These are phyloP conservation scores for Chlamydomonas applanata DNA, from an alignment of 139 green algal genomes.

Conservation along the genomic window DNA sequence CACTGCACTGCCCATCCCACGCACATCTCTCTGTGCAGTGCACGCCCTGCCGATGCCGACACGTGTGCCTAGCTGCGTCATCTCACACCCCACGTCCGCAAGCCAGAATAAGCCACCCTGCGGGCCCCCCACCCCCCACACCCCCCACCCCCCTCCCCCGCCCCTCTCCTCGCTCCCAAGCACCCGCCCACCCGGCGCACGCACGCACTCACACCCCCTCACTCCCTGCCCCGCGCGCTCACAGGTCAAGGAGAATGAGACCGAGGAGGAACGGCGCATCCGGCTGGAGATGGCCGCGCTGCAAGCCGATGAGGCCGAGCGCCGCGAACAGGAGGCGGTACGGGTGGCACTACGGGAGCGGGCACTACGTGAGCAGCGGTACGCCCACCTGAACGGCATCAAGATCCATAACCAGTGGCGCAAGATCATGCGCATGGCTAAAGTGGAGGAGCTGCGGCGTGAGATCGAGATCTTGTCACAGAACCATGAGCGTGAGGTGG, in stretches of 20 bases:
- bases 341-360: slow-evolving; percentile 42
- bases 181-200: too few relatives aligned
- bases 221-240: background rate
- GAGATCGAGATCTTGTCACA: slow-evolving; percentile 80
- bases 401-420: slow-evolving; percentile 90
- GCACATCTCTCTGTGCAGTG: too few relatives aligned
- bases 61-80: too few relatives aligned
- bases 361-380: slow-evolving; percentile 66
- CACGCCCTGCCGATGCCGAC: too few relatives aligned
- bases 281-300: slow-evolving; percentile 64
- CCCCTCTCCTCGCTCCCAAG: too few relatives aligned
- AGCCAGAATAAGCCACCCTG: too few relatives aligned
- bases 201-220: background rate
- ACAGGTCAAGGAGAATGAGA: slow-evolving; percentile 53
- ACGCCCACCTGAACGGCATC: slow-evolving; percentile 69
- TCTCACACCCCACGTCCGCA: too few relatives aligned
- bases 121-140: too few relatives aligned
- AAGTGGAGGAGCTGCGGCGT: slow-evolving; percentile 78
- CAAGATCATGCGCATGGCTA: slow-evolving; percentile 84
- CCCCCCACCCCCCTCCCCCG: too few relatives aligned
- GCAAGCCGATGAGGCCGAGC: too few relatives aligned
- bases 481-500: slow-evolving; percentile 77
- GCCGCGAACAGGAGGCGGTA: slow-evolving; percentile 36
- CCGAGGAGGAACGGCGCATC: slow-evolving; percentile 51
- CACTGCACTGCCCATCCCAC: background rate